phyloP scores from a whole-genome alignment of 345 rosid species.

The Dovyalis caffra region DNA sequence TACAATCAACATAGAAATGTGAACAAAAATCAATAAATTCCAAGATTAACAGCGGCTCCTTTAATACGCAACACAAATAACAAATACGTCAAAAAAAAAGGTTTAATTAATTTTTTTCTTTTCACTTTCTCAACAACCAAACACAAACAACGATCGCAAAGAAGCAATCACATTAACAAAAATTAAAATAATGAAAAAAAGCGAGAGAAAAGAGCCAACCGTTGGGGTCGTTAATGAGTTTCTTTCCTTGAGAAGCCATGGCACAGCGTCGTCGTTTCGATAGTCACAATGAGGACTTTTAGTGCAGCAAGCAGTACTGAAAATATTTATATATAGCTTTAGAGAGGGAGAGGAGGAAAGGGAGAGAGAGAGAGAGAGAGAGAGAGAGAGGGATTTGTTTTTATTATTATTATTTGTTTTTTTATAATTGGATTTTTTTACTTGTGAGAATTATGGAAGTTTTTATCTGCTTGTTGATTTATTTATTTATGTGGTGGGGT shows the following conservation, averaged over 20 bases:
- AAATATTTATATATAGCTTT: neutral
- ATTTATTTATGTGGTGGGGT: neutral
- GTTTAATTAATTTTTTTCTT: neutral
- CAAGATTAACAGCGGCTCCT: neutral
- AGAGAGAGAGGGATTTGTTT: neutral
- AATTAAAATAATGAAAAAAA: neutral
- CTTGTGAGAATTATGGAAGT: no score
- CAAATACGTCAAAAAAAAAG: neutral
- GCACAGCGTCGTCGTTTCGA: neutral
- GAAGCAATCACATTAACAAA: slow-evolving; percentile 2
- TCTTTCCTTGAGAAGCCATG: slow-evolving; percentile 84
- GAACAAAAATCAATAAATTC: neutral
- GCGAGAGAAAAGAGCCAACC: slow-evolving; percentile 45
- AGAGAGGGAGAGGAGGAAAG: neutral
- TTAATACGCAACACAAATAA: neutral
- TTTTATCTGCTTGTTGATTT: no score
- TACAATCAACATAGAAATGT: neutral
- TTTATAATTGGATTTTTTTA: neutral
- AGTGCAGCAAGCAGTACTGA: neutral
- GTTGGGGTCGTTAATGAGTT: slow-evolving; percentile 81
- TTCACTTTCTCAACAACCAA: slow-evolving; percentile 15
- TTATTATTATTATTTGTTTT: no score
- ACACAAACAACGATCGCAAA: neutral
- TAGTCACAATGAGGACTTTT: neutral
- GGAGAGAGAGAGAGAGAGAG: neutral